Percentiles rank a stretch among this genome's conserved stretches.
Conservation (phyloP, 208 protist genomes). For the Acanthamoeba healyi region DNA sequence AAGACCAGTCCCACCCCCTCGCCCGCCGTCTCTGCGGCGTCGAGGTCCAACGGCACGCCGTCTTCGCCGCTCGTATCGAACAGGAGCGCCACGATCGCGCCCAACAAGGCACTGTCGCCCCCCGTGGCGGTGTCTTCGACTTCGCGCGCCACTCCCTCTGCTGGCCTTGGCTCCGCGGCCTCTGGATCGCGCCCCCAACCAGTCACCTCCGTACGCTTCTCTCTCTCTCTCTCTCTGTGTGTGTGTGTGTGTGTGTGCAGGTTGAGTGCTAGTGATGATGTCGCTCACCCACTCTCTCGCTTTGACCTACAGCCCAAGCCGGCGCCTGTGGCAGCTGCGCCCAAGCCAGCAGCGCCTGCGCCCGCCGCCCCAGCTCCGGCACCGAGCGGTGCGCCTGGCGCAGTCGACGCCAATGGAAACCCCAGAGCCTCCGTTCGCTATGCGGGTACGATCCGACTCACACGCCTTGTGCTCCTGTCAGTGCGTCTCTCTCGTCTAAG, state of each 20-base stretch:
- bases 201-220: not conserved
- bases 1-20: not conserved
- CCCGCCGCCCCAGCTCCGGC: not conserved
- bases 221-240: too few relatives aligned
- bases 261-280: too few relatives aligned
- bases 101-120: constrained; percentile 8
- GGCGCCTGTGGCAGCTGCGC: not conserved
- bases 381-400: too few relatives aligned
- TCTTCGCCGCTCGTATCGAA: not conserved
- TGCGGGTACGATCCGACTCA: not conserved
- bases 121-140: not conserved
- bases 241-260: too few relatives aligned
- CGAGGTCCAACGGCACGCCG: not conserved
- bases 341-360: not conserved
- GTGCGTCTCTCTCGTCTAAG: not conserved
- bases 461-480: not conserved
- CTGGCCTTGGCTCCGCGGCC: not conserved
- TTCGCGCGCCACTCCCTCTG: not conserved
- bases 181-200: not conserved
- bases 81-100: not conserved
- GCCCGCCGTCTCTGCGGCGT: not conserved
- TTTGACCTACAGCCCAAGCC: constrained; percentile 17
- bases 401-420: not conserved
- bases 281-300: not conserved
- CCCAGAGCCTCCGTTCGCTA: constrained; percentile 25